Base-by-base conservation (phyloP, 73 alveolate genomes). In the Paramecium pentaurelia region DNA sequence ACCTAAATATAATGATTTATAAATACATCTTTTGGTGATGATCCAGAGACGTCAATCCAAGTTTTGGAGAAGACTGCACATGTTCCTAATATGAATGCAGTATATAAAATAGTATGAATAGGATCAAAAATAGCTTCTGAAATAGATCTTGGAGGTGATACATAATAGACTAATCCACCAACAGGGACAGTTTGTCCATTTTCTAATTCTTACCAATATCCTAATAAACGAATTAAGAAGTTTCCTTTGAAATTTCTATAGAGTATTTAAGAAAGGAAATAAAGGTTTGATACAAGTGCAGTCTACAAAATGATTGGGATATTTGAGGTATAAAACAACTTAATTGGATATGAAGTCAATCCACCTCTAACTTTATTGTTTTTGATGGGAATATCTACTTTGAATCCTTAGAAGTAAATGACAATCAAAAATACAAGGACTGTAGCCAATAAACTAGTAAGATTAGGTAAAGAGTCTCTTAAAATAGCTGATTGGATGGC, bases 31-130 rank as follows among this genome's bases (percentile, higher is more conserved):
- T 97, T 92, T 22, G 99, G 99, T 36, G 99, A 96, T 88, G 98
- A 93, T 40, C 99, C 99, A 8, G 99, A 97, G 45, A 98, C 99
- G 70, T 98, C 99, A 75, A 98, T 96, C 99, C 99, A 98, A 38
- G 99, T 98, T 98, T 98, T 99, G 47, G 99, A 96, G 99, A 99
- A 99, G 93, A 98, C 85, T 20, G 99, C 99, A 95, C 99, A 99
- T n/a, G 99, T 95, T 86, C 97, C 91, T 85, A 98, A 92, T 88
- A 98, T 97, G 97, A 99, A 98, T 47, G 98, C 96, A 86, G 98
- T 95, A 95, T 99, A 99, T 93, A 99, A 92, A 94, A 99, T 90
- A 38, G 99, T 96, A 93, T 99, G 99, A 95, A 95, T 42, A 54
- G 99, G 99, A 92, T 99, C 99, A 25, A 93, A 94, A 77, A 93